Evolutionary conservation across 257 asterid species (phyloP).

Genomic region (Ilex asprella): DNA sequence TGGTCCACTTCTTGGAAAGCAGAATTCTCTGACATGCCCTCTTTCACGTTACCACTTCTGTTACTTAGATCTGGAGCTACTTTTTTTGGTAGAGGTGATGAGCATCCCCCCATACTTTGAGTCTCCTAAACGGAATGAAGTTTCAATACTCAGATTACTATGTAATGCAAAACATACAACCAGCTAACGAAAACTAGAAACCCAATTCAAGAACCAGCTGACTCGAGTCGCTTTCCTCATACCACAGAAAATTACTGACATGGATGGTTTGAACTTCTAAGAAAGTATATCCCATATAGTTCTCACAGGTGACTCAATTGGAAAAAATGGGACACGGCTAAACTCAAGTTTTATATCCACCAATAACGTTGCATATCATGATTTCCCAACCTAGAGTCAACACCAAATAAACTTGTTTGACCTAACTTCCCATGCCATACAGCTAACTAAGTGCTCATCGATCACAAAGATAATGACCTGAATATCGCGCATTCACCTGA

Average conservation of each 20-base stretch:
- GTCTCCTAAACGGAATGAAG: conserved; percentile 38
- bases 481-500: conserved; percentile 24
- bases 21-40: conserved; percentile 24
- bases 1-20: conserved; percentile 33
- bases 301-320: background rate
- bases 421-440: background rate
- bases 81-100: conserved; percentile 32
- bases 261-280: too few species aligned
- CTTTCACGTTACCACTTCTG: conserved; percentile 30
- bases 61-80: conserved; percentile 27
- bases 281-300: background rate
- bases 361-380: background rate
- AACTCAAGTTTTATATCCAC: background rate
- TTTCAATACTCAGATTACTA: conserved; percentile 6
- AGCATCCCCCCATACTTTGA: conserved; percentile 32
- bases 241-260: background rate
- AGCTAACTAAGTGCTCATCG: background rate
- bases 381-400: background rate
- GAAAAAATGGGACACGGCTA: too few species aligned
- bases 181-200: background rate
- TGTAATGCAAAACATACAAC: background rate
- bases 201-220: background rate
- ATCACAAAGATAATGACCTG: conserved; percentile 9
- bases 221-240: background rate
- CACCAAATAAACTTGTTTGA: background rate